These are phyloP conservation scores for Glycyrrhiza uralensis DNA, from an alignment of 306 rosid genomes.

Conservation along the genomic window DNA sequence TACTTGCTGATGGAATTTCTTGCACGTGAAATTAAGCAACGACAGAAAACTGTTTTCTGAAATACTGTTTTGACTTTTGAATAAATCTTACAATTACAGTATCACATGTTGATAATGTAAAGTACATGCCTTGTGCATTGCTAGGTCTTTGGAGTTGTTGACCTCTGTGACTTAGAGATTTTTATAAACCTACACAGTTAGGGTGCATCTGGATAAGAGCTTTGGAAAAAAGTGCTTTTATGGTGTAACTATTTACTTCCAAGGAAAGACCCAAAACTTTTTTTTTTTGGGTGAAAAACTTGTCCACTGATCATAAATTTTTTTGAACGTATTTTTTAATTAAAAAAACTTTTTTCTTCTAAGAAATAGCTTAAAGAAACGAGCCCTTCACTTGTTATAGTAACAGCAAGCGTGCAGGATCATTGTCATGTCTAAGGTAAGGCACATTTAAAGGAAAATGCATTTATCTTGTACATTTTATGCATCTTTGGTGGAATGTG, in stretches of 20 bases:
- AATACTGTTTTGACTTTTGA: neutral
- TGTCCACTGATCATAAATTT: neutral
- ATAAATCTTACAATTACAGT: neutral
- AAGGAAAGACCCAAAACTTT: neutral
- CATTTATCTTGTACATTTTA: neutral
- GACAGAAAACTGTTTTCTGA: neutral
- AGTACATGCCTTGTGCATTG: neutral
- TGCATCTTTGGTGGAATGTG: neutral
- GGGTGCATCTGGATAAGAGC: neutral
- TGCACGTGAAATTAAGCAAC: neutral
- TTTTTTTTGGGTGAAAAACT: neutral
- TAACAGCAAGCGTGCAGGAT: constrained; percentile 1
- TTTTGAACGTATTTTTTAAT: neutral
- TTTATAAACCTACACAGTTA: neutral
- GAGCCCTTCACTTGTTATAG: neutral
- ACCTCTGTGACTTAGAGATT: neutral
- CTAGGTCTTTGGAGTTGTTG: constrained; percentile 9
- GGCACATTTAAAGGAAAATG: neutral
- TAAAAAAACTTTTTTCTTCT: neutral
- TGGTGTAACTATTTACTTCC: neutral
- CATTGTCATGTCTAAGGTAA: neutral
- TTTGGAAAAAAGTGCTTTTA: neutral
- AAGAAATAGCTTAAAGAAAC: neutral
- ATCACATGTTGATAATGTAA: constrained; percentile 1
- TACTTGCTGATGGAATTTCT: neutral